Evolutionary conservation across 2,329 filamentous ascomycete genomes (phyloP).

Genomic region (Aureobasidium lini): DNA sequence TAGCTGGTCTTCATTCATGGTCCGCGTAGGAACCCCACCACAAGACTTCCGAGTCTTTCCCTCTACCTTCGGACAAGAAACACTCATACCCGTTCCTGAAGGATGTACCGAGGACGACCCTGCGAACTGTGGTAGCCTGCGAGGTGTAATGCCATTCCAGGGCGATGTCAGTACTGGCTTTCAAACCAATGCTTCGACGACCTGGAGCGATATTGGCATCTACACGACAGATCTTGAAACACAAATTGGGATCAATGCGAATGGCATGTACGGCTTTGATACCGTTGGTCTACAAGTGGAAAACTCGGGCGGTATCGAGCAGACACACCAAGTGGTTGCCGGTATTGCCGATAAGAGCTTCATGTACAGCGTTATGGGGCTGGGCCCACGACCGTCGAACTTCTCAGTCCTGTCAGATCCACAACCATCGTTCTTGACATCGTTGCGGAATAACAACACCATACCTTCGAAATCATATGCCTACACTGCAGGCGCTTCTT

Average conservation of each 20-base stretch:
- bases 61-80: slow-evolving; percentile 28
- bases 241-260: slow-evolving; percentile 24
- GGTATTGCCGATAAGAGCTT: slow-evolving; percentile 29
- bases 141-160: slow-evolving; percentile 25
- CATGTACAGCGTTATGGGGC: slow-evolving; percentile 32
- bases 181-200: slow-evolving; percentile 25
- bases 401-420: slow-evolving; percentile 32
- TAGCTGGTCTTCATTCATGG: slow-evolving; percentile 18
- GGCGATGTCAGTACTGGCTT: slow-evolving; percentile 21
- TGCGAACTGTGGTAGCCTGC: slow-evolving; percentile 23
- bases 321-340: slow-evolving; percentile 31
- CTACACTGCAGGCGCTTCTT: slow-evolving; percentile 34
- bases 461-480: slow-evolving; percentile 33
- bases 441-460: slow-evolving; percentile 23
- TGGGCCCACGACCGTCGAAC: slow-evolving; percentile 31
- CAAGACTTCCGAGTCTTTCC: slow-evolving; percentile 18
- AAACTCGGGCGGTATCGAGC: slow-evolving; percentile 17
- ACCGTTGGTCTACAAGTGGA: slow-evolving; percentile 26
- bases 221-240: slow-evolving; percentile 26
- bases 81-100: slow-evolving; percentile 28
- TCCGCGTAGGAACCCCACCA: slow-evolving; percentile 16
- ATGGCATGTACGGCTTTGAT: slow-evolving; percentile 31
- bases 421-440: slow-evolving; percentile 26
- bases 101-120: slow-evolving; percentile 25
- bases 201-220: slow-evolving; percentile 28